Evolutionary conservation across 768 basidiomycete species (phyloP).

Genomic region (Thelephora aurantiotincta): DNA sequence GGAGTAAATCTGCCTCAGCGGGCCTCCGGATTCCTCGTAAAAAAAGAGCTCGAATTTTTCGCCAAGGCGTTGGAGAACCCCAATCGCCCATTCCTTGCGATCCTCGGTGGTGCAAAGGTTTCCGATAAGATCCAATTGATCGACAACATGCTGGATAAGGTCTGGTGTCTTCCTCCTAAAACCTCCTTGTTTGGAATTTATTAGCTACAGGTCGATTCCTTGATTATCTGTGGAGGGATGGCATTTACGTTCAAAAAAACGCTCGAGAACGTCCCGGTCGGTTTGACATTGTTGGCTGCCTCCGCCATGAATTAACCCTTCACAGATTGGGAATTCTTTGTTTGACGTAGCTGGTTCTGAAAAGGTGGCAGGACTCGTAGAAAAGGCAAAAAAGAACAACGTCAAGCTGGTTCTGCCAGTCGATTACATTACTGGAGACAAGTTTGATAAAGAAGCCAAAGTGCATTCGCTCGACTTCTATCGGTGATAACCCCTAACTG

Average conservation of each 20-base stretch:
- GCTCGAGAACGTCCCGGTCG: conserved; percentile 60
- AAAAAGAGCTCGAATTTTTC: conserved; percentile 98
- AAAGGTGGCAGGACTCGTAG: conserved; percentile 72
- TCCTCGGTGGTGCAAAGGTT: conserved; percentile 96
- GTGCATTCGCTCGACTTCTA: conserved; percentile 24
- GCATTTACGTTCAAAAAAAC: conserved; percentile 99
- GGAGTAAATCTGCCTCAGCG: conserved; percentile 86
- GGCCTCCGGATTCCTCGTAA: conserved; percentile 93
- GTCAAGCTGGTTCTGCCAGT: conserved; percentile 94
- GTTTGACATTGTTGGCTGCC: conserved; percentile 9
- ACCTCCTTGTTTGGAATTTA: conserved; percentile 1
- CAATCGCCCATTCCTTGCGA: conserved; percentile 92
- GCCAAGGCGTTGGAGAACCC: conserved; percentile 94
- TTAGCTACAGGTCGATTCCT: conserved; percentile 61
- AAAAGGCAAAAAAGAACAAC: conserved; percentile 84
- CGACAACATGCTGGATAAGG: conserved; percentile 98
- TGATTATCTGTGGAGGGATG: conserved; percentile 98
- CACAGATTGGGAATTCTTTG: conserved; percentile 85
- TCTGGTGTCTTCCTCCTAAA: conserved; percentile 13
- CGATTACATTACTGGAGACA: conserved; percentile 89
- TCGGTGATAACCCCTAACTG: neutral
- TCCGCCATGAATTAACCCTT: conserved; percentile 2
- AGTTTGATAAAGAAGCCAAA: conserved; percentile 85
- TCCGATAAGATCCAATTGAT: conserved; percentile 98
- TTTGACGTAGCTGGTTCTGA: conserved; percentile 82